These are phyloP conservation scores for Massarina eburnea DNA, from an alignment of 2,329 filamentous ascomycete species.

Conservation along the genomic window DNA sequence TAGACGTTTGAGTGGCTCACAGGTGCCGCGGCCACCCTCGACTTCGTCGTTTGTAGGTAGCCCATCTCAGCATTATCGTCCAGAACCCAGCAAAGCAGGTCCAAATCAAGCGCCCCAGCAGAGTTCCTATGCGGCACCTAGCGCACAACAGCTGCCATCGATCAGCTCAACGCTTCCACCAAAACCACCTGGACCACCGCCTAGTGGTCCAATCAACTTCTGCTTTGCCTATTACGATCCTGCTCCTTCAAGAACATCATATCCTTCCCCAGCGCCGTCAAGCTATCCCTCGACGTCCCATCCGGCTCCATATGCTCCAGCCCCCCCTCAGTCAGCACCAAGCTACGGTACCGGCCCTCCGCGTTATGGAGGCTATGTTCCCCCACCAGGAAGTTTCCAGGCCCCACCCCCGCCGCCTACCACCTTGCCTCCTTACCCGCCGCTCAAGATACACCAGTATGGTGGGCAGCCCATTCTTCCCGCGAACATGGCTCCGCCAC, in stretches of 20 bases:
- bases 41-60: constrained; percentile 27
- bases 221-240: constrained; percentile 42
- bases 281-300: constrained; percentile 22
- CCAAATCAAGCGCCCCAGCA: constrained; percentile 28
- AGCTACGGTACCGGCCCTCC: constrained; percentile 20
- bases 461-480: constrained; percentile 45
- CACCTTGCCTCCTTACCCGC: constrained; percentile 27
- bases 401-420: constrained; percentile 33
- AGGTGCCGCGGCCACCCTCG: constrained; percentile 23
- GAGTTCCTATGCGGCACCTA: constrained; percentile 34
- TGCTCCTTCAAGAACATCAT: constrained; percentile 24
- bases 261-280: constrained; percentile 22
- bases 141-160: constrained; percentile 14
- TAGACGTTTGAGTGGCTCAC: constrained; percentile 31
- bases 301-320: constrained; percentile 11
- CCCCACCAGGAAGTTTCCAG: constrained; percentile 37
- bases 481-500: constrained; percentile 39
- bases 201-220: constrained; percentile 30
- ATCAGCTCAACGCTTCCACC: constrained; percentile 24
- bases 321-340: constrained; percentile 15
- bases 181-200: constrained; percentile 32
- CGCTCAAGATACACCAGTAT: constrained; percentile 42
- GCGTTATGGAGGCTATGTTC: constrained; percentile 34
- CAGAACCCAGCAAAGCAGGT: constrained; percentile 21
- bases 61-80: constrained; percentile 25